These are phyloP conservation scores for Penicillium roqueforti DNA, from an alignment of 495 filamentous ascomycete species.

Conservation along the genomic window DNA sequence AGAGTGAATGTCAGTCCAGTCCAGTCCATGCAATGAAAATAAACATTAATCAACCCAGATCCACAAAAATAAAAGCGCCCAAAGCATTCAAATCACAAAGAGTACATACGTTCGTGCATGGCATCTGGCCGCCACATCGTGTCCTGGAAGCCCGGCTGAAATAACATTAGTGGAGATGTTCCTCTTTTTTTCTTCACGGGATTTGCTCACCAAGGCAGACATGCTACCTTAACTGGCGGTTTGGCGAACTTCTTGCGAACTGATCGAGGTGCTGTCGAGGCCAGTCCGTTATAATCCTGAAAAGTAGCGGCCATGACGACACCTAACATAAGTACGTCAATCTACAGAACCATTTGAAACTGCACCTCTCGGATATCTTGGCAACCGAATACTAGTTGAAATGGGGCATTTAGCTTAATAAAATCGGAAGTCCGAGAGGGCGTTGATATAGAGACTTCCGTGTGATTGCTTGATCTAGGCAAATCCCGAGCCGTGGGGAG, in stretches of 20 bases:
- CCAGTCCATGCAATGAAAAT: neutral
- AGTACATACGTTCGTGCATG: conserved; percentile 52
- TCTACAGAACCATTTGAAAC: conserved; percentile 11
- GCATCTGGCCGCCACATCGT: conserved; percentile 54
- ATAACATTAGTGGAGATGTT: conserved; percentile 8
- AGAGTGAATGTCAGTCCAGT: neutral
- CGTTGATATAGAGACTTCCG: conserved; percentile 24
- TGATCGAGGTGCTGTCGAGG: conserved; percentile 20
- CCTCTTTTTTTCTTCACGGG: neutral
- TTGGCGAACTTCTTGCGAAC: conserved; percentile 48
- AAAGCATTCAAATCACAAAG: neutral
- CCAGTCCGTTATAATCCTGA: conserved; percentile 15
- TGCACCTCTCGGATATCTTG: conserved; percentile 1
- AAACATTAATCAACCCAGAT: neutral
- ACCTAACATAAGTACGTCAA: conserved; percentile 11
- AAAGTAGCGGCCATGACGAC: conserved; percentile 30
- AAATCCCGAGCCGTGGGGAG: conserved; percentile 31
- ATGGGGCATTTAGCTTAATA: conserved; percentile 1
- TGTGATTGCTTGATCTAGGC: conserved; percentile 24
- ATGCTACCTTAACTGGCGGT: conserved; percentile 62
- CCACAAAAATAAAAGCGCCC: neutral
- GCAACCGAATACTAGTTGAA: neutral
- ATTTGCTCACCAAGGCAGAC: conserved; percentile 53
- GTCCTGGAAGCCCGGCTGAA: conserved; percentile 53
- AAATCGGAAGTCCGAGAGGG: conserved; percentile 4